phyloP scores from a whole-genome alignment of 371 early-diverging fungal species.

The Mucor sp. region DNA sequence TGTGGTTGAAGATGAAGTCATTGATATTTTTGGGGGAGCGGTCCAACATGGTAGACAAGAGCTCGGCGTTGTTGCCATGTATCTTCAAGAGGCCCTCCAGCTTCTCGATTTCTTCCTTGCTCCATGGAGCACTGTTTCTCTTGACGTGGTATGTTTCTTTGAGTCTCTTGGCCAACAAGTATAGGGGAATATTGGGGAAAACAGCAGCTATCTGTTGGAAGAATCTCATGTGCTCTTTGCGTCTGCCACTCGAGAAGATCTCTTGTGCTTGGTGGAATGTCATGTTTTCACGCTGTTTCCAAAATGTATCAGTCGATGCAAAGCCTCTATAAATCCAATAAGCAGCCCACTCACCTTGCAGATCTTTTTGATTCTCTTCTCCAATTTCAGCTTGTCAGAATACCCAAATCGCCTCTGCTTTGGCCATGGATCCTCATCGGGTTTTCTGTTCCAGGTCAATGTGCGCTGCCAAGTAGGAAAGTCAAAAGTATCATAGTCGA shows the following conservation, averaged over 20 bases:
- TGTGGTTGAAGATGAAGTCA: neutral
- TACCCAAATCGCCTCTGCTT: conserved; percentile 16
- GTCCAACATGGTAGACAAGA: neutral
- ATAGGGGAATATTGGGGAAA: conserved; percentile 19
- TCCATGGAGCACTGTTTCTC: conserved; percentile 5
- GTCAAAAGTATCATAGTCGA: conserved; percentile 8
- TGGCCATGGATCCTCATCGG: conserved; percentile 12
- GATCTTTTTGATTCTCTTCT: conserved; percentile 30
- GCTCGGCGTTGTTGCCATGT: conserved; percentile 4
- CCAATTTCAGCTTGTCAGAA: conserved; percentile 23
- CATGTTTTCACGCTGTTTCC: conserved; percentile 16
- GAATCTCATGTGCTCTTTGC: neutral
- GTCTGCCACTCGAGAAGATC: conserved; percentile 7
- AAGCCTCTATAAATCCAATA: neutral
- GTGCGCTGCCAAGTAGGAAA: conserved; percentile 19
- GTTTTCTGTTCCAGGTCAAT: neutral
- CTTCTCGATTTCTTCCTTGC: conserved; percentile 15
- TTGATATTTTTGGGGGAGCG: conserved; percentile 16
- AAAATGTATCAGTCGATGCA: neutral
- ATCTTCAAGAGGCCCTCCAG: conserved; percentile 13
- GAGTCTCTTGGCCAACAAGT: neutral
- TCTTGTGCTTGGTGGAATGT: conserved; percentile 10
- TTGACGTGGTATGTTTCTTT: conserved; percentile 15
- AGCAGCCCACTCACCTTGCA: conserved; percentile 12
- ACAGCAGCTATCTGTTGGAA: conserved; percentile 17